These are phyloP conservation scores for Cardamine chenopodiifolia DNA, from an alignment of 345 rosid genomes.

Conservation along the genomic window DNA sequence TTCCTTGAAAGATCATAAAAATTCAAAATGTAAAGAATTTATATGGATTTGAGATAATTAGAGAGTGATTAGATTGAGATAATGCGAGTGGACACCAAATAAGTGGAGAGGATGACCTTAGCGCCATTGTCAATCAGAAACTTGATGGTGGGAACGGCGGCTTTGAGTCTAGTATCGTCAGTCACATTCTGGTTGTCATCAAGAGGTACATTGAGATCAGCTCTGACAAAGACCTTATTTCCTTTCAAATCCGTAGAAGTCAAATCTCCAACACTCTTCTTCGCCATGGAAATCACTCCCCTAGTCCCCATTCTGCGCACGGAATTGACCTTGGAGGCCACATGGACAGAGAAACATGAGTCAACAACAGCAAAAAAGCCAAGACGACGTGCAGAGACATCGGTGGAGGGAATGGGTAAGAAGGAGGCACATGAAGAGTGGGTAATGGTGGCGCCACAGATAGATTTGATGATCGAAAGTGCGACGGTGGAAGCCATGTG, in stretches of 20 bases:
- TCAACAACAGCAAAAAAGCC: constrained; percentile 62
- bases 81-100: constrained; percentile 55
- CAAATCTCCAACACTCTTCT: constrained; percentile 90
- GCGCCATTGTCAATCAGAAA: constrained; percentile 83
- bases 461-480: constrained; percentile 56
- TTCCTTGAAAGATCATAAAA: constrained; percentile 58
- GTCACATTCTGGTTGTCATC: constrained; percentile 86
- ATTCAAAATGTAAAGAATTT: not conserved
- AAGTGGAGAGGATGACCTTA: constrained; percentile 89
- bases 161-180: constrained; percentile 87
- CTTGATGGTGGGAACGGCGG: constrained; percentile 92
- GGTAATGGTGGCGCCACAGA: constrained; percentile 41
- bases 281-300: constrained; percentile 68
- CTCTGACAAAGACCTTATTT: constrained; percentile 89
- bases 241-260: constrained; percentile 72
- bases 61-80: not conserved
- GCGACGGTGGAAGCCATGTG: constrained; percentile 69
- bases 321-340: constrained; percentile 46
- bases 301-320: constrained; percentile 45
- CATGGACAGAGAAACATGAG: constrained; percentile 52
- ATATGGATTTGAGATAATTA: not conserved
- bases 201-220: constrained; percentile 87
- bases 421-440: constrained; percentile 43
- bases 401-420: constrained; percentile 46
- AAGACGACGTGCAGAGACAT: constrained; percentile 42